Evolutionary conservation across 2,329 filamentous ascomycete genomes (phyloP).

Genomic region (Cladobotryum mycophilum): DNA sequence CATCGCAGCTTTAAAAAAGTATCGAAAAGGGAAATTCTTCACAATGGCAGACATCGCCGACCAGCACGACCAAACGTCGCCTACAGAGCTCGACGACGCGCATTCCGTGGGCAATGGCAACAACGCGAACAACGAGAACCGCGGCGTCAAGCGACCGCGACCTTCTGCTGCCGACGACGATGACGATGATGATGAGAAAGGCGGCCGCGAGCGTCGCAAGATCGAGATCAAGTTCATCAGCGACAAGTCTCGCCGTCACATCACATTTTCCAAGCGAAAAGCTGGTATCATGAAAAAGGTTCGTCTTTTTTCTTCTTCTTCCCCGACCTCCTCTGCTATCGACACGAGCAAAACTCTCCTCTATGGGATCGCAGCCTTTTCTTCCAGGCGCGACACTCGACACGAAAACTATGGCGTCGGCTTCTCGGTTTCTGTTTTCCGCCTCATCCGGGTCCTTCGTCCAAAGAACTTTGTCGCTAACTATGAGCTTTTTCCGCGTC

Average conservation of each 20-base stretch:
- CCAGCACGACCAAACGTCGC: conserved; percentile 69
- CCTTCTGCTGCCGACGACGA: conserved; percentile 83
- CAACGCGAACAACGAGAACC: conserved; percentile 57
- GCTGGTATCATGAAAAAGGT: conserved; percentile 99
- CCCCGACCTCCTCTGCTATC: background rate
- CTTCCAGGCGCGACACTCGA: background rate
- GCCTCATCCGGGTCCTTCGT: conserved; percentile 2
- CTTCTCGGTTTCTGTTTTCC: background rate
- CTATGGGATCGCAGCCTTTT: background rate
- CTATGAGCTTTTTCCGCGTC: conserved; percentile 7
- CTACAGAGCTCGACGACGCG: conserved; percentile 66
- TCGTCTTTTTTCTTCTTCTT: conserved; percentile 30
- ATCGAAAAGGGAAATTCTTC: conserved; percentile 2
- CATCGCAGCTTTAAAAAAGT: conserved; percentile 6
- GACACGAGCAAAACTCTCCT: background rate
- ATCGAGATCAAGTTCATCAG: conserved; percentile 99
- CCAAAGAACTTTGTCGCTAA: conserved; percentile 14
- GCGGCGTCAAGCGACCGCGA: conserved; percentile 85
- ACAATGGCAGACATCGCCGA: conserved; percentile 73
- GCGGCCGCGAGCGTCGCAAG: conserved; percentile 95
- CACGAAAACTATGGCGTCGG: background rate
- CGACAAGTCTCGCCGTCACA: conserved; percentile 98
- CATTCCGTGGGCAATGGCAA: conserved; percentile 70
- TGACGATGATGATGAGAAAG: conserved; percentile 96
- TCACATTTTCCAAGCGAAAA: conserved; percentile 99